A percentile compares a stretch with the other conserved stretches of the same genome.
Evolutionary conservation across 257 asterid species (phyloP).

Genomic region (Phtheirospermum japonicum): DNA sequence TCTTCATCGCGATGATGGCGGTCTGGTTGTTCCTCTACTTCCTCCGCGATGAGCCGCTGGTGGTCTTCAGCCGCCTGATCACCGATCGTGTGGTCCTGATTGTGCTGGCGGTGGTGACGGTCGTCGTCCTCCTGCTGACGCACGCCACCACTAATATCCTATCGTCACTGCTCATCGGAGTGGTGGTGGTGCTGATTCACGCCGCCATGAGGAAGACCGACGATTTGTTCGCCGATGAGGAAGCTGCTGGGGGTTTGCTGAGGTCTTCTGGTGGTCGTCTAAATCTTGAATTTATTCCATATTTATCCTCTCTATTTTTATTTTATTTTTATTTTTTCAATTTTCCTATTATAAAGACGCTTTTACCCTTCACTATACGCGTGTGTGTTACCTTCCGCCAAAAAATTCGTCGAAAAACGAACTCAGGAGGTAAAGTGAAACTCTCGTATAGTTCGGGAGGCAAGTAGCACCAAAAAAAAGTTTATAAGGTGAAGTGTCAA

Average conservation of each 20-base stretch:
- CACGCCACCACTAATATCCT: conserved; percentile 58
- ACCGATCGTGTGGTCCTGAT: conserved; percentile 58
- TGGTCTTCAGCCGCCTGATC: conserved; percentile 52
- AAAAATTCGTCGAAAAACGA: too few species aligned
- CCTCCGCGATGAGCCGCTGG: conserved; percentile 79
- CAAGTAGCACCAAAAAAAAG: too few species aligned
- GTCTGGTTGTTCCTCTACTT: conserved; percentile 78
- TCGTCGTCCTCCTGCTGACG: conserved; percentile 57
- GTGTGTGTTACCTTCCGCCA: too few species aligned
- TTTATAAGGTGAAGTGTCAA: too few species aligned
- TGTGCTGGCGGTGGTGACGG: conserved; percentile 46
- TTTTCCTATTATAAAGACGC: conserved; percentile 11
- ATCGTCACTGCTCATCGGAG: conserved; percentile 49
- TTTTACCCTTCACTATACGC: too few species aligned
- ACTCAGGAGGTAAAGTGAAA: too few species aligned
- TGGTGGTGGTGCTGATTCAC: conserved; percentile 64
- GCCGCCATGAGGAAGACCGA: conserved; percentile 72
- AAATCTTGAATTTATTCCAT: conserved; percentile 16
- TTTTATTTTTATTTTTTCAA: not conserved
- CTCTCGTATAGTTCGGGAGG: too few species aligned
- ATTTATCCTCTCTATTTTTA: not conserved
- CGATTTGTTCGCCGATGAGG: conserved; percentile 54
- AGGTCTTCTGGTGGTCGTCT: conserved; percentile 29
- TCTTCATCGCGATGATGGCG: conserved; percentile 62
- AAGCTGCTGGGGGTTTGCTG: too few species aligned